Conservation (phyloP, 1,139 yeast species). For the Nakaseomyces sp. region DNA sequence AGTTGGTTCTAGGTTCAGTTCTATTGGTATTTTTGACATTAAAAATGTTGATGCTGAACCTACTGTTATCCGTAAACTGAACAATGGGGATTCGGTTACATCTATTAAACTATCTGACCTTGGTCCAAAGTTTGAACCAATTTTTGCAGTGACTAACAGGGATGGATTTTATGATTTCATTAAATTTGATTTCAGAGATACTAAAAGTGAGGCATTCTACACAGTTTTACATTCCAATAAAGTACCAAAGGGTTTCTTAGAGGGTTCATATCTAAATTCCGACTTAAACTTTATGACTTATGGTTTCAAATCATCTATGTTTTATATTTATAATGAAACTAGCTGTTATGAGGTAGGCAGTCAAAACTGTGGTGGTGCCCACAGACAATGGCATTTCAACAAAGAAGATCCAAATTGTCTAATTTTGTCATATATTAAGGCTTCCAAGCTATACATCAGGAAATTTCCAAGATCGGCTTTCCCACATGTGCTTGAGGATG, state of each 20-base stretch:
- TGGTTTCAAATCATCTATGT: slow-evolving; percentile 75
- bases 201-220: slow-evolving; percentile 9
- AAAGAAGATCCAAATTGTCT: slow-evolving; percentile 27
- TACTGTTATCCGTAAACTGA: slow-evolving; percentile 39
- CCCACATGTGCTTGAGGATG: slow-evolving; percentile 38
- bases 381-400: slow-evolving; percentile 61
- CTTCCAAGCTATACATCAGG: slow-evolving; percentile 37
- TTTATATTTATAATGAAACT: slow-evolving; percentile 79
- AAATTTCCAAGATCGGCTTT: slow-evolving; percentile 21
- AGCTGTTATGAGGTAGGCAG: slow-evolving; percentile 59
- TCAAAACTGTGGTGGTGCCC: slow-evolving; percentile 87
- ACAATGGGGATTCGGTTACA: slow-evolving; percentile 71
- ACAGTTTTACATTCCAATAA: slow-evolving; percentile 49
- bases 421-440: slow-evolving; percentile 44
- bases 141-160: slow-evolving; percentile 45
- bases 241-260: slow-evolving; percentile 66
- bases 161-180: slow-evolving; percentile 51
- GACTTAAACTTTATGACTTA: slow-evolving; percentile 50
- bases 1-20: slow-evolving; percentile 66
- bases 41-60: slow-evolving; percentile 20
- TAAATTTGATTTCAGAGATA: slow-evolving; percentile 10
- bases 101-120: slow-evolving; percentile 36
- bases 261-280: slow-evolving; percentile 49
- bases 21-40: slow-evolving; percentile 49
- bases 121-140: slow-evolving; percentile 14